phyloP scores from a whole-genome alignment of 305 asterid genomes.

The Caryopteris hybrid region DNA sequence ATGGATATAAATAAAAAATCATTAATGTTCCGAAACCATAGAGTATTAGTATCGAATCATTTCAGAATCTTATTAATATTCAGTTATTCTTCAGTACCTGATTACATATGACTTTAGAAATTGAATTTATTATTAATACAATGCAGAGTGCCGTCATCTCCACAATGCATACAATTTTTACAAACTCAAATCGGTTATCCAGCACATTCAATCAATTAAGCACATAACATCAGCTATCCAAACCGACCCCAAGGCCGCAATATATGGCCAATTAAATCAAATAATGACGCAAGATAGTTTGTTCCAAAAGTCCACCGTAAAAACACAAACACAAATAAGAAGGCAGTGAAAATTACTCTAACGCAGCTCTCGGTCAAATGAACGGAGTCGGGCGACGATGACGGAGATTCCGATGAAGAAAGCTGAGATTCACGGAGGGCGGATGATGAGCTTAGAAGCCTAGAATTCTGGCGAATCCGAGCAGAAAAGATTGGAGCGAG shows the following conservation, averaged over 20 bases:
- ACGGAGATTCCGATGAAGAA: slow-evolving; percentile 32
- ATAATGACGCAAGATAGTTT: not conserved
- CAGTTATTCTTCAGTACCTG: not conserved
- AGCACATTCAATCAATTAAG: slow-evolving; percentile 5
- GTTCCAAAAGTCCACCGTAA: not conserved
- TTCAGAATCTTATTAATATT: not conserved
- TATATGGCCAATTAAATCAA: not conserved
- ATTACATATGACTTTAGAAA: not conserved
- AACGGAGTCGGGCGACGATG: slow-evolving; percentile 43
- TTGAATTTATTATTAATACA: not conserved
- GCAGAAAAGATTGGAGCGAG: slow-evolving; percentile 44
- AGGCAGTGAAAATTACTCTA: slow-evolving; percentile 40
- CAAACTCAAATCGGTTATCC: not conserved
- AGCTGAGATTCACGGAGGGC: slow-evolving; percentile 40
- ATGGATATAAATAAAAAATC: not conserved
- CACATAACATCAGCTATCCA: not conserved
- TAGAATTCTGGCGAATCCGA: slow-evolving; percentile 64
- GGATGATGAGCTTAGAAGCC: slow-evolving; percentile 61
- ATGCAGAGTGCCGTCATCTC: not conserved
- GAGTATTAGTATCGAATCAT: not conserved
- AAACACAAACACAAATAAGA: not conserved
- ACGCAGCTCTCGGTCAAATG: slow-evolving; percentile 73
- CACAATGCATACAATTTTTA: not conserved
- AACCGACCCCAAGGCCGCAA: not conserved
- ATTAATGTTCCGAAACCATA: not conserved